Base-by-base conservation (phyloP, 2,329 filamentous ascomycete species). In the Tolypocladium amazonense region DNA sequence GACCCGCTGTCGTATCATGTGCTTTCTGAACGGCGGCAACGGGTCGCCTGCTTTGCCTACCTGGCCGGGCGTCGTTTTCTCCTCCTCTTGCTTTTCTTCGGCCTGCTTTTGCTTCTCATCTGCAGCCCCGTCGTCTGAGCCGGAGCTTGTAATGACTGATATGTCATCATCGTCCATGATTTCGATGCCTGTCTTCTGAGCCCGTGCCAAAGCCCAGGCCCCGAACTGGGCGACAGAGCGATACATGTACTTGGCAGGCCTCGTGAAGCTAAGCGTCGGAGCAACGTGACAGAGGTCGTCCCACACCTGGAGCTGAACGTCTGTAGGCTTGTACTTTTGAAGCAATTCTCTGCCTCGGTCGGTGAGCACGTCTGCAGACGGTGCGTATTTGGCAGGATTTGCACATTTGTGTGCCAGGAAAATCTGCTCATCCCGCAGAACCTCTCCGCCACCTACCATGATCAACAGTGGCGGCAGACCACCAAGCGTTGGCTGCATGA, bases 231-330 rank as follows among this genome's bases (percentile, higher is more conserved):
- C 89, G 58, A 97, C 86, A 1, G 90, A 90, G 56, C 93, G 84
- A 71, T 91, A 97, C 92, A 97, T 97, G 75, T 89, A 89, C 72
- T 97, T 97, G 54, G 93, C 94, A 0, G 94, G 94, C n/a, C 88
- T 83, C 0, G 93, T 97, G 71, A 96, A 97, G 67, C 90, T 96
- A n/a, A 97, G 80, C 0, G 92, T 97, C 0, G 93, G 90, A 0
- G 88, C 87, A 7, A 96, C 92, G 70, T 97, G 93, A 68, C 94
- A 97, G 3, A 97, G 77, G 67, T 96, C 89, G 60, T 97, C 93
- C 92, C 93, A 97, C 1, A 97, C 88, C 71, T 97, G 94, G 2
- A 99, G 80, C 70, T 97, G 92, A 0, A 97, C 93, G 66, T 96
- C 85, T 0, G 94, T 99, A 0, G 92, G 90, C 60, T 85, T 84